Evolutionary conservation across 2,329 filamentous ascomycete genomes (phyloP).

Genomic region (Thelonectria blattea): DNA sequence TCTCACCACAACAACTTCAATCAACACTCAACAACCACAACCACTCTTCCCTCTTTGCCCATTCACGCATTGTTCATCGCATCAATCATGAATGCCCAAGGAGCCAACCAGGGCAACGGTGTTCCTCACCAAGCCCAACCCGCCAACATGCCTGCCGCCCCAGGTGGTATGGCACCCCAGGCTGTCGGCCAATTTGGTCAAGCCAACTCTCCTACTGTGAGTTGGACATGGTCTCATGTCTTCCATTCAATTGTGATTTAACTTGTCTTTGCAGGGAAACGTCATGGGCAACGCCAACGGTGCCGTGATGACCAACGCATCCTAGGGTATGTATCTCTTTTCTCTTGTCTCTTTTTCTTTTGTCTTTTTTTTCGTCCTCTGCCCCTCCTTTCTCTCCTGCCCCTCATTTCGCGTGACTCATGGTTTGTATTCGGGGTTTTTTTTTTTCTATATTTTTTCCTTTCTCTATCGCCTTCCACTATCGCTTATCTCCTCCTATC

Average conservation of each 20-base stretch:
- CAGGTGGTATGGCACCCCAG: neutral
- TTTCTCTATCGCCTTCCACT: no score
- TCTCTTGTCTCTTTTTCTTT: neutral
- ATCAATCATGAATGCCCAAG: neutral
- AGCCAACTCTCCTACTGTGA: neutral
- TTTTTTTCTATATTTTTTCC: no score
- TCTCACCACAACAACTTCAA: neutral
- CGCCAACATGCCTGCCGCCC: neutral
- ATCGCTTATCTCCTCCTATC: no score
- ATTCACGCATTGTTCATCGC: neutral
- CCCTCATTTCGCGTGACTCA: neutral
- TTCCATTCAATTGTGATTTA: neutral
- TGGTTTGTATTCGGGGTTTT: neutral
- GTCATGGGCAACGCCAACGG: neutral
- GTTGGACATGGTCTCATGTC: neutral
- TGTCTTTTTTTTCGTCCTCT: neutral
- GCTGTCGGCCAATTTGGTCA: neutral
- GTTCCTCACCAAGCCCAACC: neutral
- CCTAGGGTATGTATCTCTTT: neutral
- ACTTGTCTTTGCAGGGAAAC: neutral
- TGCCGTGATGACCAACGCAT: neutral
- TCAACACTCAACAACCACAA: neutral
- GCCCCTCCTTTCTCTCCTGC: neutral
- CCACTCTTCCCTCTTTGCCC: neutral
- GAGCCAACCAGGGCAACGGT: neutral